Evolutionary conservation across 1,284 basidiomycete species (phyloP).

Genomic region (Cryptococcus sp.): DNA sequence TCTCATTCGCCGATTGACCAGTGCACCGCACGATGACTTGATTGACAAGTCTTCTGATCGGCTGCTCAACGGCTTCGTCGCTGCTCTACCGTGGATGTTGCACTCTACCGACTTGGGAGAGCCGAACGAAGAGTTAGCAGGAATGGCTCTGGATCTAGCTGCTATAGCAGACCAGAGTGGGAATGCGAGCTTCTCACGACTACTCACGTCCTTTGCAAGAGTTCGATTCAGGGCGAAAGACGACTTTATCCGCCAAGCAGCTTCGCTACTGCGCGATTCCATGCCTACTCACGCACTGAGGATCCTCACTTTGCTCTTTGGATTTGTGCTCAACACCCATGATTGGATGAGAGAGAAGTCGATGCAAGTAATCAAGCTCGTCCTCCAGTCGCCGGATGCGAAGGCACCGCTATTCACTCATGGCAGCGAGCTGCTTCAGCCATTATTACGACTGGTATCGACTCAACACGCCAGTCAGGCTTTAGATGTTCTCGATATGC

Average conservation of each 20-base stretch:
- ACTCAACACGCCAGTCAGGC: slow-evolving; percentile 82
- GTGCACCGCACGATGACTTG: slow-evolving; percentile 65
- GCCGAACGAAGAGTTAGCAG: slow-evolving; percentile 64
- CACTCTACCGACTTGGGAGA: slow-evolving; percentile 71
- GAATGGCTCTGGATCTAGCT: slow-evolving; percentile 75
- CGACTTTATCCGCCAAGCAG: slow-evolving; percentile 88
- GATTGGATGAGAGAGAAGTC: slow-evolving; percentile 79
- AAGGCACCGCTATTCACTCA: slow-evolving; percentile 70
- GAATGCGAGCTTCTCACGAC: slow-evolving; percentile 72
- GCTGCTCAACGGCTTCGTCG: slow-evolving; percentile 78
- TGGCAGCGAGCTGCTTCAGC: slow-evolving; percentile 85
- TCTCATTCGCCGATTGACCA: slow-evolving; percentile 67
- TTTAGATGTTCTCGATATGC: slow-evolving; percentile 87
- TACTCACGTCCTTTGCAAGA: slow-evolving; percentile 87
- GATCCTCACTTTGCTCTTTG: slow-evolving; percentile 76
- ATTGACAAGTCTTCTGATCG: slow-evolving; percentile 73
- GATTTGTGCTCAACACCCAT: slow-evolving; percentile 80
- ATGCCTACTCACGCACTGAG: slow-evolving; percentile 64
- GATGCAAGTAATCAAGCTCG: slow-evolving; percentile 83
- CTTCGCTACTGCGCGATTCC: slow-evolving; percentile 79
- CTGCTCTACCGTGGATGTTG: slow-evolving; percentile 85
- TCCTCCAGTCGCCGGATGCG: slow-evolving; percentile 83
- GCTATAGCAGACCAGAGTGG: slow-evolving; percentile 70
- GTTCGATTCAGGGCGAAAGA: slow-evolving; percentile 87
- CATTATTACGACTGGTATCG: slow-evolving; percentile 78